Percentiles rank a stretch among this genome's conserved stretches.
Evolutionary conservation across 768 basidiomycete genomes (phyloP).

Genomic region (Crucibulum laeve): DNA sequence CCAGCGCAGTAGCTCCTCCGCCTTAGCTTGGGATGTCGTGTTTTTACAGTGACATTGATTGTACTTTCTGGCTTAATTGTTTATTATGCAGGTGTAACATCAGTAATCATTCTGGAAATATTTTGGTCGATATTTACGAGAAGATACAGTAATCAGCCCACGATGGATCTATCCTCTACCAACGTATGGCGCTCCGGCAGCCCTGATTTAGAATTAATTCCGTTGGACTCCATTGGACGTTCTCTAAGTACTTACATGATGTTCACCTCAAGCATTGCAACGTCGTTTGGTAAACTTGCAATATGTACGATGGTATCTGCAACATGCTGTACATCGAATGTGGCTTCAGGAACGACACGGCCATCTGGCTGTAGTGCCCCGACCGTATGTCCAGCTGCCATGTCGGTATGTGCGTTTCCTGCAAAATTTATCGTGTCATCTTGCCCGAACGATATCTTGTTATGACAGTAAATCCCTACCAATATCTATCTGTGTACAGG

Average conservation of each 20-base stretch:
- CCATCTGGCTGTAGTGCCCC: constrained; percentile 74
- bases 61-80: no score
- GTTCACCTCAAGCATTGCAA: constrained; percentile 66
- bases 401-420: constrained; percentile 71
- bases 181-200: constrained; percentile 23
- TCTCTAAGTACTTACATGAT: constrained; percentile 55
- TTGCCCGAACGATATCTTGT: not conserved
- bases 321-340: constrained; percentile 71
- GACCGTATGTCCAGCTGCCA: constrained; percentile 40
- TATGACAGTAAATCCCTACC: constrained; percentile 34
- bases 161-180: constrained; percentile 21
- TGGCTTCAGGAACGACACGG: constrained; percentile 46
- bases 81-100: no score
- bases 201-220: constrained; percentile 11
- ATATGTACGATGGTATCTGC: constrained; percentile 69
- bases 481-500: constrained; percentile 80
- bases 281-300: constrained; percentile 61
- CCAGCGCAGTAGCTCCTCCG: constrained; percentile 26
- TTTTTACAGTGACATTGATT: no score
- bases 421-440: not conserved
- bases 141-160: not conserved
- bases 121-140: no score
- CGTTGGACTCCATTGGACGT: not conserved
- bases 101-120: no score
- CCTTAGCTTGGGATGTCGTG: no score